Conservation (phyloP, 2,329 filamentous ascomycete genomes). For the Ophiostoma pallidulum region DNA sequence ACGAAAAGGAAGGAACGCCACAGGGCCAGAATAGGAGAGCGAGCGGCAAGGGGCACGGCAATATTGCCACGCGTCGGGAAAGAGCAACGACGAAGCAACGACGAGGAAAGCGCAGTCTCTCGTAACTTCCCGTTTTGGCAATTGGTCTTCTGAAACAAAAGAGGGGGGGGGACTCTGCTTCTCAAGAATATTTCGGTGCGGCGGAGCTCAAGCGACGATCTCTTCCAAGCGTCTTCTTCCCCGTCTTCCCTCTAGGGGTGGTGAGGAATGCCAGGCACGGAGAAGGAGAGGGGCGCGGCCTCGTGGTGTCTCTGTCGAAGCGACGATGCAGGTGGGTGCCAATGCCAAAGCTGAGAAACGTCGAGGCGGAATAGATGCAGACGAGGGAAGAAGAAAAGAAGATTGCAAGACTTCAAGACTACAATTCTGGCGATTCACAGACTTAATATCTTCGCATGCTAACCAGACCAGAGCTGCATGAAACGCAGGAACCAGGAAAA, state of each 20-base stretch:
- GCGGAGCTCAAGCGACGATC: background rate
- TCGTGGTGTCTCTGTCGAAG: background rate
- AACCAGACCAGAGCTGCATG: too few relatives aligned
- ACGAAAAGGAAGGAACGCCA: constrained; percentile 4
- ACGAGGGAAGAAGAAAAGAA: too few relatives aligned
- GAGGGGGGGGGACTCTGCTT: too few relatives aligned
- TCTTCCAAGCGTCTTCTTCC: background rate
- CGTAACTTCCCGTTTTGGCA: background rate
- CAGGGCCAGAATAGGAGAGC: background rate
- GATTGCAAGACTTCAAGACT: background rate
- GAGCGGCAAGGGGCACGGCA: too few relatives aligned
- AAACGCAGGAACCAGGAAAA: background rate
- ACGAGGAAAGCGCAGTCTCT: background rate
- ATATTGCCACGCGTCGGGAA: background rate
- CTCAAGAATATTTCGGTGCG: background rate
- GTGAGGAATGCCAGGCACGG: background rate
- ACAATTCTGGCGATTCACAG: background rate
- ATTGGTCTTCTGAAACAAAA: background rate
- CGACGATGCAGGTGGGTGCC: background rate
- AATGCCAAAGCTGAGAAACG: too few relatives aligned
- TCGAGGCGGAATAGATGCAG: too few relatives aligned
- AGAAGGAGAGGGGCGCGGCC: background rate
- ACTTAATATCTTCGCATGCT: background rate
- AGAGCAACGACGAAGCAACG: background rate
- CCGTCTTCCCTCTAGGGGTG: too few relatives aligned